Conservation (phyloP, 2,329 filamentous ascomycete genomes). For the Aspergillus sp. region DNA sequence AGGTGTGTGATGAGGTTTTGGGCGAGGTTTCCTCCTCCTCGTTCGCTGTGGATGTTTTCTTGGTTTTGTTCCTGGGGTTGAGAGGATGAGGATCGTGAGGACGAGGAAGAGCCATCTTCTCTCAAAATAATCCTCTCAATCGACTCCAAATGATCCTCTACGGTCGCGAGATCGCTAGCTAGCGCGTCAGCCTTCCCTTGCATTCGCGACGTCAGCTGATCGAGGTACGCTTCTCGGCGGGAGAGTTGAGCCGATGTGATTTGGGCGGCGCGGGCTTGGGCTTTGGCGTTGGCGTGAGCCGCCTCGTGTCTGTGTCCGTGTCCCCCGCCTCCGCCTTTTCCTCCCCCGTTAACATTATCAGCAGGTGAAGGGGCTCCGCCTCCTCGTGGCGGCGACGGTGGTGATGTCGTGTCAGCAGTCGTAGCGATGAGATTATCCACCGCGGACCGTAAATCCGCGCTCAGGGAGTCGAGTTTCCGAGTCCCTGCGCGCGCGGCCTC, state of each 20-base stretch:
- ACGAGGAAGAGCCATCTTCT: constrained; percentile 10
- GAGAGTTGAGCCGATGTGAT: constrained; percentile 26
- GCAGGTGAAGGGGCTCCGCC: constrained; percentile 8
- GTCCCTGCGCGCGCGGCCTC: constrained; percentile 31
- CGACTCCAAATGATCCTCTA: constrained; percentile 38
- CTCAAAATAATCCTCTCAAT: constrained; percentile 30
- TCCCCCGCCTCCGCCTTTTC: neutral
- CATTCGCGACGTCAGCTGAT: constrained; percentile 33
- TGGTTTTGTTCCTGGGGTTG: neutral
- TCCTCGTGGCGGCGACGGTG: neutral
- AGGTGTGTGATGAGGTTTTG: neutral
- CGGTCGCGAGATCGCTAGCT: constrained; percentile 26
- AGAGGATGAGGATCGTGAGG: neutral
- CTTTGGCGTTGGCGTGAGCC: neutral
- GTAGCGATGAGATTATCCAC: constrained; percentile 34
- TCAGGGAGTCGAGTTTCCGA: constrained; percentile 36
- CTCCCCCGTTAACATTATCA: neutral
- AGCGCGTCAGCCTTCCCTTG: constrained; percentile 34
- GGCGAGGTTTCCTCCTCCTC: no score
- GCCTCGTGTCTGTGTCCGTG: neutral
- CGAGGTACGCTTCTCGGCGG: constrained; percentile 33
- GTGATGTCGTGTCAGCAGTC: neutral
- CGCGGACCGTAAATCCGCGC: constrained; percentile 36
- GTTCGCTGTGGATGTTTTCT: neutral
- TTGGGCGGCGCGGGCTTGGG: neutral